Conservation (phyloP, 768 basidiomycete genomes). For the Zangia roseola region DNA sequence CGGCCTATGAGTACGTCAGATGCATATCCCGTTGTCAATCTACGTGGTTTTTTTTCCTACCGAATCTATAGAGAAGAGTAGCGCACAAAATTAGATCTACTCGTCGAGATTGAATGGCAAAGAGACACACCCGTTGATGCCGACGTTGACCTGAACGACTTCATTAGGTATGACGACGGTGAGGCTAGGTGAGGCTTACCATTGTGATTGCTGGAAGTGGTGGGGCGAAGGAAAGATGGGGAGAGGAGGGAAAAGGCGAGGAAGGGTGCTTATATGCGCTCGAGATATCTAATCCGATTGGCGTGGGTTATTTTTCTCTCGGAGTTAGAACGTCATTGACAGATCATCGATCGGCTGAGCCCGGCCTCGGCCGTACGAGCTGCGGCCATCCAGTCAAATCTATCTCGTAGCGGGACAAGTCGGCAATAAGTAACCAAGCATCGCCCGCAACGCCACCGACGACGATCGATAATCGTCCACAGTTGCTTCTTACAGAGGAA, state of each 20-base stretch:
- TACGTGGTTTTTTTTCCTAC: slow-evolving; percentile 48
- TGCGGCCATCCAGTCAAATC: no score
- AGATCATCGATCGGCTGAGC: no score
- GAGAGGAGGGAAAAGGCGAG: not conserved
- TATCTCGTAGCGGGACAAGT: not conserved
- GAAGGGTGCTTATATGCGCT: slow-evolving; percentile 28
- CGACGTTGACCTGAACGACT: slow-evolving; percentile 67
- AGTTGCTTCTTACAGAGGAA: not conserved
- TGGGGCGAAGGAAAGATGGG: slow-evolving; percentile 6
- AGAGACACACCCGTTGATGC: slow-evolving; percentile 86
- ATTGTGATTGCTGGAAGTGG: slow-evolving; percentile 18
- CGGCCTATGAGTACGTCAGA: slow-evolving; percentile 58
- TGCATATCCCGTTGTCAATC: not conserved
- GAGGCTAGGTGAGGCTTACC: slow-evolving; percentile 15
- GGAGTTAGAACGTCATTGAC: slow-evolving; percentile 24
- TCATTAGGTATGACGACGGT: slow-evolving; percentile 2
- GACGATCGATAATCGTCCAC: not conserved
- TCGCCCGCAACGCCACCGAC: slow-evolving; percentile 13
- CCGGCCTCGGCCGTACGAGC: slow-evolving; percentile 14
- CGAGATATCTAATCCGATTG: slow-evolving; percentile 23
- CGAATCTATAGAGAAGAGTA: slow-evolving; percentile 52
- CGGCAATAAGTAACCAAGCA: not conserved
- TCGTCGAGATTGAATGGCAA: slow-evolving; percentile 1
- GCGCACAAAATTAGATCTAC: slow-evolving; percentile 12
- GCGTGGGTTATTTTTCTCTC: slow-evolving; percentile 19